Evolutionary conservation across 139 green algal genomes (phyloP).

Genomic region (Raphidocelis subcapitata): DNA sequence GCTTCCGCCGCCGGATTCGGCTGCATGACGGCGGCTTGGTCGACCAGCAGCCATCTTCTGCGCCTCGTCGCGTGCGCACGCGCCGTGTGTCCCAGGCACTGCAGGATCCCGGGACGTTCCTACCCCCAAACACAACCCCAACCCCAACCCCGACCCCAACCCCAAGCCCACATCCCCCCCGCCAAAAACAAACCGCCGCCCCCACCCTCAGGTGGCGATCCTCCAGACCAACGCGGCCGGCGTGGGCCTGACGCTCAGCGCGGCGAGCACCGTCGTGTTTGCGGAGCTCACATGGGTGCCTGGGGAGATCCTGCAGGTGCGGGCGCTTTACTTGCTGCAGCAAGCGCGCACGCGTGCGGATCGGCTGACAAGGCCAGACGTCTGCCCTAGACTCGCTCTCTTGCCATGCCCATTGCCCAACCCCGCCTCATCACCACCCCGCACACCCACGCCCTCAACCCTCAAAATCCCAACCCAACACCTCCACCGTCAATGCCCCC

Average conservation of each 20-base stretch:
- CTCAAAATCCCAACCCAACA: not conserved
- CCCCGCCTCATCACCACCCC: not conserved
- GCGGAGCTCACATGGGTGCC: constrained; percentile 62
- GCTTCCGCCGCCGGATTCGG: not conserved
- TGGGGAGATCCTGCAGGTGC: constrained; percentile 66
- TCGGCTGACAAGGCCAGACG: not conserved
- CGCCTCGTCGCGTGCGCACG: no score
- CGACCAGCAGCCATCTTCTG: no score
- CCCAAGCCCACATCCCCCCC: not conserved
- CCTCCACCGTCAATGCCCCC: constrained; percentile 19
- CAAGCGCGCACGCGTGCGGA: not conserved
- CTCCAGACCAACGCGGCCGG: constrained; percentile 77
- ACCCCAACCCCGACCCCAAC: no score
- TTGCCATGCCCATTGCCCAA: not conserved
- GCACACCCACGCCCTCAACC: not conserved
- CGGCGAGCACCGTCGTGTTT: constrained; percentile 51
- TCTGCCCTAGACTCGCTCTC: no score
- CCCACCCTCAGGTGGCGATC: constrained; percentile 61
- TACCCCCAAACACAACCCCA: no score
- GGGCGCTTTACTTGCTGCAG: not conserved
- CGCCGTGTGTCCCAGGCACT: no score
- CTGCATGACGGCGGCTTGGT: not conserved
- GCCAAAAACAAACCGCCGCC: not conserved
- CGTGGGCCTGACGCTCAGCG: constrained; percentile 81
- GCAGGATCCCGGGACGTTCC: no score